Evolutionary conservation across 768 basidiomycete species (phyloP).

Genomic region (Boletus pseudopeckii): DNA sequence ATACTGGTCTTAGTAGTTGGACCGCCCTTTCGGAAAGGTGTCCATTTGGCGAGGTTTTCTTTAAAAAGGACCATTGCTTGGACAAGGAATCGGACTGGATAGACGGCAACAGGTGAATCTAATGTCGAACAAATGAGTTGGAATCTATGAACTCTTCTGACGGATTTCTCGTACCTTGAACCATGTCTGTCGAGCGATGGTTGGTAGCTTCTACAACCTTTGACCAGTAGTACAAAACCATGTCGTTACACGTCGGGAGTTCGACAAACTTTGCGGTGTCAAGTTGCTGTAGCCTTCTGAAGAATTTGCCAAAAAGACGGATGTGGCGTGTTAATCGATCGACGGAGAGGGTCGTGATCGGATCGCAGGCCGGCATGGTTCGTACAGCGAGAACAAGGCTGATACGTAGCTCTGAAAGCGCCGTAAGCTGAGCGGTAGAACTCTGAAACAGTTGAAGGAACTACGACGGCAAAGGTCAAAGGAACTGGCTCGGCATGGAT

Average conservation of each 20-base stretch:
- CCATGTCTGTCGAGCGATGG: slow-evolving; percentile 43
- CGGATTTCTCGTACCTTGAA: slow-evolving; percentile 47
- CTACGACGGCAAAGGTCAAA: slow-evolving; percentile 35
- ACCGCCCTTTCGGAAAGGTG: slow-evolving; percentile 59
- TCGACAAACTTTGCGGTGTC: slow-evolving; percentile 54
- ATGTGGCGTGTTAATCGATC: slow-evolving; percentile 66
- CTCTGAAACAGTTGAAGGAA: slow-evolving; percentile 58
- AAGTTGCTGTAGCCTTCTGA: slow-evolving; percentile 69
- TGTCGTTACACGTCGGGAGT: slow-evolving; percentile 58
- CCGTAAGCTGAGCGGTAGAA: slow-evolving; percentile 54
- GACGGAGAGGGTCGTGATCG: slow-evolving; percentile 44
- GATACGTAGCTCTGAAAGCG: slow-evolving; percentile 56
- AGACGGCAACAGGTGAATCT: slow-evolving; percentile 65
- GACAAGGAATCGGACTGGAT: slow-evolving; percentile 76
- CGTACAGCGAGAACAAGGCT: slow-evolving; percentile 45
- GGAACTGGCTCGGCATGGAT: background rate
- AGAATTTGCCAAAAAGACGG: slow-evolving; percentile 74
- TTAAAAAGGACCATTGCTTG: slow-evolving; percentile 86
- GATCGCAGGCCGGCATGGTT: slow-evolving; percentile 31
- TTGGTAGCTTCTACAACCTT: slow-evolving; percentile 71
- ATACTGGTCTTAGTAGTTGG: slow-evolving; percentile 56
- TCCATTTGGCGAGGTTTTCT: slow-evolving; percentile 77
- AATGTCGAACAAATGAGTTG: background rate
- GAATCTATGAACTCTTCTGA: background rate
- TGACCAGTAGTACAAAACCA: slow-evolving; percentile 80